These are phyloP conservation scores for Blastobotrys illinoisensis DNA, from an alignment of 1,139 yeast species.

Conservation along the genomic window DNA sequence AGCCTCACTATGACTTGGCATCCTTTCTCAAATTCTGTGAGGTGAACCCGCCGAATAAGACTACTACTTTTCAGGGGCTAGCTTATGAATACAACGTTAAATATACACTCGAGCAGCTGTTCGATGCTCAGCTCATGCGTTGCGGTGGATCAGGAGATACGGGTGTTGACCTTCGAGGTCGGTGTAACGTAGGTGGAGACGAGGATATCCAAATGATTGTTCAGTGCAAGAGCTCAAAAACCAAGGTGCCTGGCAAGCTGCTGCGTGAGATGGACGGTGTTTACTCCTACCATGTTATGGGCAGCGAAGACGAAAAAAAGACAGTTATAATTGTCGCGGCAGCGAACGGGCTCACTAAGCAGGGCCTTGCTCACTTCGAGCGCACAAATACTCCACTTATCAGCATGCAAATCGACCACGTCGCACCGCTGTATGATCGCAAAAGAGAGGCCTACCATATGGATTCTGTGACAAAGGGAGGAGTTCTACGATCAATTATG, in stretches of 20 bases:
- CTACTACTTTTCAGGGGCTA: constrained; percentile 63
- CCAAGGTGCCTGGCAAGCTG: constrained; percentile 46
- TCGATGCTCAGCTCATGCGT: constrained; percentile 33
- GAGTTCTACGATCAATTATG: neutral
- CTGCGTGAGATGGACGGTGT: constrained; percentile 58
- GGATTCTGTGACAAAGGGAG: neutral
- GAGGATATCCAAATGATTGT: constrained; percentile 38
- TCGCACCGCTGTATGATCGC: constrained; percentile 12
- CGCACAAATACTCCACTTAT: constrained; percentile 48
- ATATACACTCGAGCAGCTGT: constrained; percentile 42
- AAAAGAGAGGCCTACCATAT: constrained; percentile 5
- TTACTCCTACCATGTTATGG: constrained; percentile 34
- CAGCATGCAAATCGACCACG: constrained; percentile 16
- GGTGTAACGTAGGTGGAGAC: constrained; percentile 5
- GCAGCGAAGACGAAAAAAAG: constrained; percentile 23
- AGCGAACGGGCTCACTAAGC: constrained; percentile 55
- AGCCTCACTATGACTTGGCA: constrained; percentile 23
- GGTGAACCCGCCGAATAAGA: constrained; percentile 29
- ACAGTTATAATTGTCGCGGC: constrained; percentile 47
- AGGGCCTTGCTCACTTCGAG: constrained; percentile 54
- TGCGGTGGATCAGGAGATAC: constrained; percentile 67
- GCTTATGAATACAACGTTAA: constrained; percentile 55
- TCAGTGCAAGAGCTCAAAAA: constrained; percentile 52
- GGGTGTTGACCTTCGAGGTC: constrained; percentile 55
- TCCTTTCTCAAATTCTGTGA: constrained; percentile 34